These are phyloP conservation scores for Noccaea caerulescens DNA, from an alignment of 345 rosid species.

Conservation along the genomic window DNA sequence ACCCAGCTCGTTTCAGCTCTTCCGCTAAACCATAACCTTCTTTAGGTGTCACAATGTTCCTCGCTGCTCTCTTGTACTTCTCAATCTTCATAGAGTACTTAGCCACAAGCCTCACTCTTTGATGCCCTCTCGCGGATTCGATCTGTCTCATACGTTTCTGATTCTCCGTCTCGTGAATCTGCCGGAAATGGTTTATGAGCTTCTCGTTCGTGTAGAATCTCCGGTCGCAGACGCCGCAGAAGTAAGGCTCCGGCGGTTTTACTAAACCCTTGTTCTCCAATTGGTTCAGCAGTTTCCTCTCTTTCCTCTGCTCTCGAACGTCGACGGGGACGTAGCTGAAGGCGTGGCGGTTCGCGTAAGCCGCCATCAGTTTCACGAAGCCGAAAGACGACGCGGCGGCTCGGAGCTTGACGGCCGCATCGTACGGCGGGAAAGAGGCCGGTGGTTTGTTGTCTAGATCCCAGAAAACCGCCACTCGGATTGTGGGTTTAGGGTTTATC, in stretches of 20 bases:
- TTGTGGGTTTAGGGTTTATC: slow-evolving; percentile 40
- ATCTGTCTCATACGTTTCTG: slow-evolving; percentile 80
- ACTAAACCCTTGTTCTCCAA: slow-evolving; percentile 66
- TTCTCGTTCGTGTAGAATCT: slow-evolving; percentile 73
- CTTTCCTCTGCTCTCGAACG: slow-evolving; percentile 63
- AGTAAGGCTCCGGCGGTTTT: slow-evolving; percentile 59
- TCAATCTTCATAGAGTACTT: slow-evolving; percentile 83
- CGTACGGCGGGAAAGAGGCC: slow-evolving; percentile 63
- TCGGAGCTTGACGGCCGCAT: slow-evolving; percentile 75
- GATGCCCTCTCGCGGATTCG: slow-evolving; percentile 76
- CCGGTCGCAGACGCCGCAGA: slow-evolving; percentile 81
- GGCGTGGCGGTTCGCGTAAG: slow-evolving; percentile 72
- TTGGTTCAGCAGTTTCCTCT: slow-evolving; percentile 59
- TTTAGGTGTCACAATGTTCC: slow-evolving; percentile 62
- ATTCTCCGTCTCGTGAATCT: slow-evolving; percentile 80
- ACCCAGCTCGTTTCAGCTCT: slow-evolving; percentile 79
- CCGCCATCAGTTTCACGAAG: slow-evolving; percentile 59
- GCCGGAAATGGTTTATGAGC: slow-evolving; percentile 71
- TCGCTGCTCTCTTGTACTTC: slow-evolving; percentile 66
- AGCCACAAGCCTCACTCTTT: slow-evolving; percentile 71
- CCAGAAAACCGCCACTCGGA: slow-evolving; percentile 77
- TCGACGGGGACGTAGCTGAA: slow-evolving; percentile 62
- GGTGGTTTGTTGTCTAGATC: slow-evolving; percentile 89
- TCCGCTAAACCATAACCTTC: slow-evolving; percentile 73
- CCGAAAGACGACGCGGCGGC: slow-evolving; percentile 68